Base-by-base conservation (phyloP, 1,139 yeast genomes). In the Scheffersomyces stambukii region DNA sequence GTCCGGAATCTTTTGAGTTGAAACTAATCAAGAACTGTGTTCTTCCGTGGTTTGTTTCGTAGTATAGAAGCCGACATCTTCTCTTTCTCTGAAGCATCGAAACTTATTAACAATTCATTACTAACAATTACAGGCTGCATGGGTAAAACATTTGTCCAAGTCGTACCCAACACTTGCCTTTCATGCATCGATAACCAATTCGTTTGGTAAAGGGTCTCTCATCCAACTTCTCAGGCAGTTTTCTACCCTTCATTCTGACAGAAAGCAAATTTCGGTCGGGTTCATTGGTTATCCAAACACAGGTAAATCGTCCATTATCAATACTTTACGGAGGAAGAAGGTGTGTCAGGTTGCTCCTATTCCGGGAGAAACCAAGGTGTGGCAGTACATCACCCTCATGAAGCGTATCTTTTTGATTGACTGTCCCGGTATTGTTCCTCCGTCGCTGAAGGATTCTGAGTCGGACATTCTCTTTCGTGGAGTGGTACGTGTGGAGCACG, bases 351-450 rank as follows among this genome's bases (percentile, higher is more conserved):
- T 91, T 28, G 98, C 98, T 2, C 98, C 98, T 27, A 88, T 91
- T 47, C 98, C 98, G 17, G 98, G 98, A 54, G 98, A 91, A 55
- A 91, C 98, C 25, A 91, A 91, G 60, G 97, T 91, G 24, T 91
- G 98, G 98, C 98, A 91, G 66, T 91, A 91, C 63, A 88, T 91
- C 49, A 89, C 98, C 2, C 70, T 91, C 50, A 91, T 91, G 96
- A 88, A 89, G 69, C 75, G 89, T 45, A 91, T 91, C 31, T 91
- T 88, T 60, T 68, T 91, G 48, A 91, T 91, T 50, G 98, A 91
- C 61, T 91, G 98, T 67, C 98, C 98, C 3, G 98, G 98, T 60
- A 89, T 91, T 52, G 98, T 93, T 5, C 98, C 98, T 6, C 98
- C 98, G 19, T 83, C 94, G 16, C 57, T 77, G 17, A 86, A 81